Evolutionary conservation across 257 asterid species (phyloP).

Genomic region (Solanum medicagineum): DNA sequence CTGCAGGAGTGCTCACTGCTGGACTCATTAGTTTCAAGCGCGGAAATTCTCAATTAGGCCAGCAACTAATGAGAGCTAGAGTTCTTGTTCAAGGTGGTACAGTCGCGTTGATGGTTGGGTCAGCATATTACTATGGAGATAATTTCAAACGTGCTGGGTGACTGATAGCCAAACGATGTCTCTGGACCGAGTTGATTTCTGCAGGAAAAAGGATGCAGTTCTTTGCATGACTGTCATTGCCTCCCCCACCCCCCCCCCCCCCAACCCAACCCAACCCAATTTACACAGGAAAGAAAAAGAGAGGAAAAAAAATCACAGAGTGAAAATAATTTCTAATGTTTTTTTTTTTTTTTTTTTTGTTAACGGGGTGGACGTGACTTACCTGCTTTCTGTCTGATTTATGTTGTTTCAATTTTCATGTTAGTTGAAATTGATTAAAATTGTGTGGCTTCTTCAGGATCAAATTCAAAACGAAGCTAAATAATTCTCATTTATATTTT

Average conservation of each 20-base stretch:
- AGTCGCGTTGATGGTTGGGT: constrained; percentile 89
- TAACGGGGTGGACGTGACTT: not conserved
- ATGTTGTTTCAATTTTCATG: not conserved
- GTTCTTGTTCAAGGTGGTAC: constrained; percentile 98
- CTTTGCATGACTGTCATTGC: not conserved
- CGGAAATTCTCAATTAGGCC: constrained; percentile 80
- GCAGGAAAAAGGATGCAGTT: not conserved
- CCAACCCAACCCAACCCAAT: not conserved
- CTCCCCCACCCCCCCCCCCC: not conserved
- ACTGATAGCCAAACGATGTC: not conserved
- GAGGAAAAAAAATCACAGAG: not conserved
- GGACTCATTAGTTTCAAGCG: constrained; percentile 79
- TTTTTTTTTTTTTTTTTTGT: not conserved
- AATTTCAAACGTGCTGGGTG: constrained; percentile 13
- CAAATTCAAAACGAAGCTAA: not conserved
- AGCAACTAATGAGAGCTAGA: constrained; percentile 94
- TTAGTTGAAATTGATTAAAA: not conserved
- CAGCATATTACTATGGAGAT: constrained; percentile 85
- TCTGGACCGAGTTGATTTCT: not conserved
- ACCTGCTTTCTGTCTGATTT: not conserved
- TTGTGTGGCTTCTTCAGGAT: not conserved
- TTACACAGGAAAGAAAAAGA: not conserved
- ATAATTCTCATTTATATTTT: not conserved
- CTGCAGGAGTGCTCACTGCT: constrained; percentile 92
- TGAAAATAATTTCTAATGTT: not conserved